phyloP scores from a whole-genome alignment of 2,329 filamentous ascomycete genomes.

The Incumbomyces delicatus region DNA sequence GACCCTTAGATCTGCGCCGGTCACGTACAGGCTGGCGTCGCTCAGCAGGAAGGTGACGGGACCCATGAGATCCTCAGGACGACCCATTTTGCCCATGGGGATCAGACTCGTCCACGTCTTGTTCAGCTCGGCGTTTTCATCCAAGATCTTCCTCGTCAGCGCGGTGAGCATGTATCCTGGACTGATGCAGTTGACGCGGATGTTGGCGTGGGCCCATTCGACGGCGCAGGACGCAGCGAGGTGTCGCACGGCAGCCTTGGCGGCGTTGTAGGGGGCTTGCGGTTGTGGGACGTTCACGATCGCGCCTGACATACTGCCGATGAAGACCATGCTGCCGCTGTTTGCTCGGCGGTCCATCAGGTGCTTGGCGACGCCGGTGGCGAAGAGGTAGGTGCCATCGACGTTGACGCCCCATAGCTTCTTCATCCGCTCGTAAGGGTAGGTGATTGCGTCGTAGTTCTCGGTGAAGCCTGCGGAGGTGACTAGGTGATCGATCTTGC shows the following conservation, averaged over 20 bases:
- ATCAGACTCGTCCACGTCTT: slow-evolving; percentile 87
- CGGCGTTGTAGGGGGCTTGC: slow-evolving; percentile 84
- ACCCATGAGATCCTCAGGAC: slow-evolving; percentile 85
- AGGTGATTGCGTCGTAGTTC: slow-evolving; percentile 85
- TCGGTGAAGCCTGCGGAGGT: slow-evolving; percentile 96
- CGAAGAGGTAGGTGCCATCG: slow-evolving; percentile 40
- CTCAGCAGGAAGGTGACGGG: slow-evolving; percentile 79
- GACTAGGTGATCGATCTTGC: slow-evolving; percentile 81
- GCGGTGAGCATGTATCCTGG: slow-evolving; percentile 96
- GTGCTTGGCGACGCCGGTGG: slow-evolving; percentile 46
- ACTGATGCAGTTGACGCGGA: slow-evolving; percentile 89
- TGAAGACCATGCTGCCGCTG: slow-evolving; percentile 80
- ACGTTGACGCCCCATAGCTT: slow-evolving; percentile 95
- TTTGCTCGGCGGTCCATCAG: slow-evolving; percentile 66
- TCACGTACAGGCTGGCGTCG: slow-evolving; percentile 66
- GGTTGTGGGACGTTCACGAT: slow-evolving; percentile 95
- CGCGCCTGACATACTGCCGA: slow-evolving; percentile 86
- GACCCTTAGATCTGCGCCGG: slow-evolving; percentile 66
- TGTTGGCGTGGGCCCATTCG: slow-evolving; percentile 81
- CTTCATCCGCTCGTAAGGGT: slow-evolving; percentile 81
- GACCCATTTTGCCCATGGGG: slow-evolving; percentile 86
- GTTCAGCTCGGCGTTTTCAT: slow-evolving; percentile 83
- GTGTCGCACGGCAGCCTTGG: slow-evolving; percentile 87
- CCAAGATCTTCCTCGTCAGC: slow-evolving; percentile 87
- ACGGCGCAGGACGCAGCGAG: slow-evolving; percentile 79